Base-by-base conservation (phyloP, 371 early-diverging fungal genomes). In the Circinella umbellata region DNA sequence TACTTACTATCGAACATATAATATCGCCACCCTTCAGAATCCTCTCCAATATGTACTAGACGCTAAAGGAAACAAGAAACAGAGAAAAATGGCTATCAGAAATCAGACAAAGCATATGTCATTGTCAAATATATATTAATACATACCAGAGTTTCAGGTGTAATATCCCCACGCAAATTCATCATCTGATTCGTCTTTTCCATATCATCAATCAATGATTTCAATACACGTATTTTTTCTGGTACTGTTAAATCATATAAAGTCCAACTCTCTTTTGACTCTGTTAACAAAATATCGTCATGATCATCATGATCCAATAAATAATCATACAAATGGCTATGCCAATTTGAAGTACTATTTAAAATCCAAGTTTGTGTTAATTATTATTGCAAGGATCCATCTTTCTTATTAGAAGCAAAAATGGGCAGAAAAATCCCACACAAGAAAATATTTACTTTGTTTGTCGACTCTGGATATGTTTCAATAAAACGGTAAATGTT, bases 1-100 rank as follows among this genome's bases (percentile, higher is more conserved):
- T 27, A 36, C 53, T 35, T 64, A 53, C 65, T 35, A 38, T 64
- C 36, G 53, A 64, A 64, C 49, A 53, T 64, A 51, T 53, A 64
- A 53, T 64, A 64, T 35, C 48, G 47, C 65, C 65, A 64, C 17
- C 65, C 65, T 64, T 64, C 51, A 37, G 48, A 11, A 38, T 64
- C 65, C 8, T 14, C 17, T 3, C 65, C 65, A 14, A 64, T 18
- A 20, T 51, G 65, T 53, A 35, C 37, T 27, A 64, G n/a, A 9
- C 65, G 48, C 65, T 64, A 64, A 27, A 27, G 27, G 27, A 27
- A 27, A 27, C 34, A 57, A 5, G 34, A 10, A 57, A 17, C n/a
- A n/a, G 7, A 51, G 15, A 51, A 51, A 14, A 51, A 13, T 1
- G 7, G 14, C 8, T 27, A 27, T 27, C 27, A 27, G 27, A 27